phyloP scores from a whole-genome alignment of 2,329 filamentous ascomycete genomes.

The Fusarium setosum region DNA sequence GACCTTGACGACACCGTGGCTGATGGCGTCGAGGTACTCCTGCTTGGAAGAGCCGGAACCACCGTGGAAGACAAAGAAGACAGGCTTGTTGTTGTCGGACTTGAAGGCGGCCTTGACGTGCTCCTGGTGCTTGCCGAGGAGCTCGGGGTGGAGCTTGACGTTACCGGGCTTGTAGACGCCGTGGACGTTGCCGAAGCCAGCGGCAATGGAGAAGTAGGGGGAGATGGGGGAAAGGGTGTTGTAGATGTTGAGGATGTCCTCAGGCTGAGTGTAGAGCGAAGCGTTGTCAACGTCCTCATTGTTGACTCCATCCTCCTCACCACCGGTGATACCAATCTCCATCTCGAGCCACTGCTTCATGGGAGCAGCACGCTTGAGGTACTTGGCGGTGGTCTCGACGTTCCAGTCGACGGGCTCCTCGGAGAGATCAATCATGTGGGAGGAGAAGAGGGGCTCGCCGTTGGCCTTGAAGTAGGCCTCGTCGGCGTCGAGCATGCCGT shows the following conservation, averaged over 20 bases:
- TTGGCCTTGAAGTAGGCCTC: slow-evolving; percentile 95
- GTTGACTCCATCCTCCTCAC: slow-evolving; percentile 98
- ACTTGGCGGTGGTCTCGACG: slow-evolving; percentile 90
- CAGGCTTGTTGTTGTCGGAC: slow-evolving; percentile 84
- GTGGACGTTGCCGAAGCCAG: slow-evolving; percentile 98
- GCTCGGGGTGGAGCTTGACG: slow-evolving; percentile 95
- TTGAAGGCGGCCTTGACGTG: slow-evolving; percentile 86
- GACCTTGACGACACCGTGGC: slow-evolving; percentile 97
- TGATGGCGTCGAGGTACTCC: slow-evolving; percentile 90
- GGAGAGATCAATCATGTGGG: slow-evolving; percentile 98
- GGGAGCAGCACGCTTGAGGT: slow-evolving; percentile 92
- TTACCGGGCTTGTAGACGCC: slow-evolving; percentile 99
- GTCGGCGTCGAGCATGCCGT: slow-evolving; percentile 94
- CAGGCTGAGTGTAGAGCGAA: slow-evolving; percentile 96
- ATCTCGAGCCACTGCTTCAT: slow-evolving; percentile 99
- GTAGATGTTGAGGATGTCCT: slow-evolving; percentile 94
- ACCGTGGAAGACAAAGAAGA: slow-evolving; percentile 99
- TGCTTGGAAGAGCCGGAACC: slow-evolving; percentile 91
- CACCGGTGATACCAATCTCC: slow-evolving; percentile 89
- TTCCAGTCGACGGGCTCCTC: slow-evolving; percentile 93
- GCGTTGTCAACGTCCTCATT: slow-evolving; percentile 98
- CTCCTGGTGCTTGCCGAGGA: slow-evolving; percentile 95
- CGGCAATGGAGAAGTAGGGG: slow-evolving; percentile 97
- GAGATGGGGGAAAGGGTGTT: slow-evolving; percentile 86
- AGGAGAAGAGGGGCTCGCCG: slow-evolving; percentile 92